Evolutionary conservation across 768 basidiomycete genomes (phyloP).

Genomic region (Naganishia friedmannii): DNA sequence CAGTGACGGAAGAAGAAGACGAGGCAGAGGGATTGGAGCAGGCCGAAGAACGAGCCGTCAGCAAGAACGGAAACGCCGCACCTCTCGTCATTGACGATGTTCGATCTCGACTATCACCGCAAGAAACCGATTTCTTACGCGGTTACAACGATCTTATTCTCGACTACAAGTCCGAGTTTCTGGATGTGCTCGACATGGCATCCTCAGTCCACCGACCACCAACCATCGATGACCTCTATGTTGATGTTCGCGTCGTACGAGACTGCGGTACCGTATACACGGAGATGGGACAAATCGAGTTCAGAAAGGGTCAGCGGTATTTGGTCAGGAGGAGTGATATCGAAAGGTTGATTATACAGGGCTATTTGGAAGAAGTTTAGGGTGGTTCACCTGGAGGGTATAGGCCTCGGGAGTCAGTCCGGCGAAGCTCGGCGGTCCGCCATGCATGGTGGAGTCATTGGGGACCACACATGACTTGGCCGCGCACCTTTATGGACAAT

Average conservation of each 20-base stretch:
- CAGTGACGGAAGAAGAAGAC: conserved; percentile 16
- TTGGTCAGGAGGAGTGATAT: conserved; percentile 84
- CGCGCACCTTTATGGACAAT: too few species aligned
- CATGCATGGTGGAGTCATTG: neutral
- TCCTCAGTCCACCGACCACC: conserved; percentile 68
- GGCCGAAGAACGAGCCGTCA: conserved; percentile 9
- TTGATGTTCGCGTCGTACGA: conserved; percentile 76
- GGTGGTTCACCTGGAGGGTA: neutral
- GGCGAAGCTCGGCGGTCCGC: neutral
- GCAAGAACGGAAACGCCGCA: neutral
- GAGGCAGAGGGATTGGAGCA: conserved; percentile 17
- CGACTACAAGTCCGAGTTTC: conserved; percentile 78
- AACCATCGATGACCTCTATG: conserved; percentile 69
- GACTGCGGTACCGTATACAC: conserved; percentile 92
- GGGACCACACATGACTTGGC: too few species aligned
- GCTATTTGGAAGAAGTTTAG: conserved; percentile 79
- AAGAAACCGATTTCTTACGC: conserved; percentile 71
- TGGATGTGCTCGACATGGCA: conserved; percentile 75
- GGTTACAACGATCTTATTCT: conserved; percentile 76
- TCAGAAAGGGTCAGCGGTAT: conserved; percentile 82
- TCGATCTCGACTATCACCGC: conserved; percentile 45
- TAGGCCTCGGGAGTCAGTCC: neutral
- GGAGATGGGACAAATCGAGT: conserved; percentile 81
- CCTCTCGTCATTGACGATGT: conserved; percentile 37
- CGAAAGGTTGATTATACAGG: conserved; percentile 89